phyloP scores from a whole-genome alignment of 2,329 filamentous ascomycete genomes.

The Hymenoscyphus linearis region DNA sequence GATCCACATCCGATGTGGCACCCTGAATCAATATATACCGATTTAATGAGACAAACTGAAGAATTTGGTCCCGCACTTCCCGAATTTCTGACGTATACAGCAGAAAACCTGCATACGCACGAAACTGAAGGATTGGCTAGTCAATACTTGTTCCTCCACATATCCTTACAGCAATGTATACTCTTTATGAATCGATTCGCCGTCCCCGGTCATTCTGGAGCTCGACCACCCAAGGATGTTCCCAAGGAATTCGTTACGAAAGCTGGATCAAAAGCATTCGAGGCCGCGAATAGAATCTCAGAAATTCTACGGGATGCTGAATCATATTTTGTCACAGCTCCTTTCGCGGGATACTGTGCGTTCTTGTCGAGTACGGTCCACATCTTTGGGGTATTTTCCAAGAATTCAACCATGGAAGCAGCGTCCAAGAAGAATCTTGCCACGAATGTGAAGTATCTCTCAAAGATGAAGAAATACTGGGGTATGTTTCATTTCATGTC shows the following conservation, averaged over 20 bases:
- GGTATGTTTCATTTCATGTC: slow-evolving; percentile 98
- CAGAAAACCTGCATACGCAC: slow-evolving; percentile 80
- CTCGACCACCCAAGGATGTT: slow-evolving; percentile 61
- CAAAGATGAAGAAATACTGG: slow-evolving; percentile 96
- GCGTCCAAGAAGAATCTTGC: slow-evolving; percentile 78
- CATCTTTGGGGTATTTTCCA: slow-evolving; percentile 85
- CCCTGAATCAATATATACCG: slow-evolving; percentile 68
- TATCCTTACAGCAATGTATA: slow-evolving; percentile 82
- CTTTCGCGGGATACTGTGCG: slow-evolving; percentile 91
- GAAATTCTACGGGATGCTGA: slow-evolving; percentile 75
- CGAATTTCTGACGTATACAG: slow-evolving; percentile 63
- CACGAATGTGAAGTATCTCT: slow-evolving; percentile 83
- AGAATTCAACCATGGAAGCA: slow-evolving; percentile 68
- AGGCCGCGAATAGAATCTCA: slow-evolving; percentile 83
- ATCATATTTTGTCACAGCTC: slow-evolving; percentile 75
- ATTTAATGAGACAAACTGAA: slow-evolving; percentile 65
- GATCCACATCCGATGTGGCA: slow-evolving; percentile 79
- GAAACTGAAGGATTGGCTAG: slow-evolving; percentile 80
- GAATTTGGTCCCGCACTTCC: slow-evolving; percentile 67
- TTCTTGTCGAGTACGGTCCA: slow-evolving; percentile 94
- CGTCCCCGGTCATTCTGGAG: slow-evolving; percentile 55
- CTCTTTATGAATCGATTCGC: slow-evolving; percentile 89
- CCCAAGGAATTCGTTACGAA: slow-evolving; percentile 68
- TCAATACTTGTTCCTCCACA: slow-evolving; percentile 89
- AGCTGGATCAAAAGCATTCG: slow-evolving; percentile 69